Evolutionary conservation across 2,329 filamentous ascomycete species (phyloP).

Genomic region (Epichloe sibirici): DNA sequence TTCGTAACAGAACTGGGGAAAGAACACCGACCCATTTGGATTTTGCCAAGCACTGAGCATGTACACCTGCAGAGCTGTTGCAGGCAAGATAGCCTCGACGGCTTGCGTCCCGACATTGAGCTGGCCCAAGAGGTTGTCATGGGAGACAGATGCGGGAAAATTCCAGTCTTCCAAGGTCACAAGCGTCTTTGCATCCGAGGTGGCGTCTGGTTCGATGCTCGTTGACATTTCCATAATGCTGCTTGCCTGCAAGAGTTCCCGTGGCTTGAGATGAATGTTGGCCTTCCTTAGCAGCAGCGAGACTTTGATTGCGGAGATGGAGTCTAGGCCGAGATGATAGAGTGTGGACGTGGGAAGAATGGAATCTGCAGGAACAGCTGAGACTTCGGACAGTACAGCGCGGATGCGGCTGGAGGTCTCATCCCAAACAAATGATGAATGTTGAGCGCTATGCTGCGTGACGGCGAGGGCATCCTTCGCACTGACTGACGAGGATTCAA

Average conservation of each 20-base stretch:
- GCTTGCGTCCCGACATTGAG: conserved; percentile 29
- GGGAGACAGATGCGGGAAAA: conserved; percentile 26
- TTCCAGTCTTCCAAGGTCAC: conserved; percentile 10
- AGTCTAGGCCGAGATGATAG: conserved; percentile 81
- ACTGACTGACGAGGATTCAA: neutral
- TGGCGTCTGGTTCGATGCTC: conserved; percentile 5
- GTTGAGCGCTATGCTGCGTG: neutral
- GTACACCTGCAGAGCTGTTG: conserved; percentile 66
- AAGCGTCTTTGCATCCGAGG: neutral
- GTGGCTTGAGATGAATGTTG: conserved; percentile 51
- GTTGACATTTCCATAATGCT: conserved; percentile 53
- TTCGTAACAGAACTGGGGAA: conserved; percentile 55
- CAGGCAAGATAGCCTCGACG: conserved; percentile 50
- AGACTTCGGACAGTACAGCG: conserved; percentile 41
- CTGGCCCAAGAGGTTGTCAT: conserved; percentile 22
- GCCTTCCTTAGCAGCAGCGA: conserved; percentile 55
- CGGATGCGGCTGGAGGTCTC: conserved; percentile 27
- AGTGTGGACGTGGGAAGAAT: conserved; percentile 54
- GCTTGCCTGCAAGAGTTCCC: conserved; percentile 55
- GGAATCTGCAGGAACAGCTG: conserved; percentile 42
- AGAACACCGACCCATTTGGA: conserved; percentile 55
- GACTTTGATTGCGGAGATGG: conserved; percentile 82
- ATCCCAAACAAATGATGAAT: conserved; percentile 19
- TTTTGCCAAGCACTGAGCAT: conserved; percentile 70
- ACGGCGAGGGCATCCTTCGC: neutral